Evolutionary conservation across 1,139 yeast genomes (phyloP), one percentile per base, ranked within the genome.

Genomic region (Hanseniaspora gamundiae): DNA sequence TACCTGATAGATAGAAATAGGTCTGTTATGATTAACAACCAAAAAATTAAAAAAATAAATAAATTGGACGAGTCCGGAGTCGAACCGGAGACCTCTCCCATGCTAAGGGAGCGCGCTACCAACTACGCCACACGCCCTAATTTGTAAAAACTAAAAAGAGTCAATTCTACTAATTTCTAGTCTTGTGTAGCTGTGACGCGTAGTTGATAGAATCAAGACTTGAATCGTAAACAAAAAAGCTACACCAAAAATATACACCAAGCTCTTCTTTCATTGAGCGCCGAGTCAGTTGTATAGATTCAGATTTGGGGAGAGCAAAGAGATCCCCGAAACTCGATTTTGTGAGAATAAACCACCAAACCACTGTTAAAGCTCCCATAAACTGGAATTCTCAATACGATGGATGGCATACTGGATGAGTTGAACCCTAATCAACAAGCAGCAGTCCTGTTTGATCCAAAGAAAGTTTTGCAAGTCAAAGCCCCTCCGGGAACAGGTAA

Each of bases 401-500:
- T 33, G 24, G n/a, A 33, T 10, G 36, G 16, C n/a, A 17, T 36
- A 10, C 13, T 22, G 4, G 10, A 21, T 16, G 59, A 55, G 2
- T 67, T 86, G 47, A 86, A 86, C 55, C 57, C 52, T 0, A 70
- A 70, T 30, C 95, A 86, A 58, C 52, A 52, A 9, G 51, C 60
- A 43, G 94, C 94, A 0, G 91, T 80, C 1, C 66, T 71, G n/a
- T 60, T 51, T 1, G 68, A 78, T 3, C 73, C 80, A 0, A 54
- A 66, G 2, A 55, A 63, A 19, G 75, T 77, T 24, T 65, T 86
- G 35, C 94, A 85, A 57, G 77, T 88, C 26, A 70, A 87, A 29
- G 96, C 96, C 0, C 96, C 96, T 0, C 96, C 96, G 0, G 96
- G 97, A 2, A 82, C 79, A 2, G 88, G 88, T 4, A 83, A 87